A percentile compares a stretch with the other conserved stretches of the same genome.
Evolutionary conservation across 1,284 basidiomycete species (phyloP).

Genomic region (Trichosporon sp.): DNA sequence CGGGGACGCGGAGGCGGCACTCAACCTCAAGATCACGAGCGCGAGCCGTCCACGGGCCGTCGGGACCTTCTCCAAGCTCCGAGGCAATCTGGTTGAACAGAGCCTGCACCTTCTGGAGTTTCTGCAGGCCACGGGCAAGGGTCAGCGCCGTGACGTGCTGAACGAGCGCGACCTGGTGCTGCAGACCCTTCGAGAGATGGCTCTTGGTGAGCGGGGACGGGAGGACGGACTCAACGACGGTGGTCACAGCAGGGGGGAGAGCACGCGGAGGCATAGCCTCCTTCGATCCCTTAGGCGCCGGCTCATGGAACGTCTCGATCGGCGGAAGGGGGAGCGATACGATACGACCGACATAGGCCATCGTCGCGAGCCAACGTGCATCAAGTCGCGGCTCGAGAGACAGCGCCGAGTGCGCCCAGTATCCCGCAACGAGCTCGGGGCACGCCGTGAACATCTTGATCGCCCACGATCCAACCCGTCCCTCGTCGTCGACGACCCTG

Average conservation of each 20-base stretch:
- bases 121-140: constrained; percentile 70
- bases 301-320: constrained; percentile 62
- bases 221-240: constrained; percentile 72
- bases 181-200: constrained; percentile 77
- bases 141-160: constrained; percentile 78
- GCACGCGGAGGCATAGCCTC: constrained; percentile 63
- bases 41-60: constrained; percentile 71
- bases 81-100: constrained; percentile 62
- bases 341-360: constrained; percentile 75
- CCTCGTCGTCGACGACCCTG: constrained; percentile 77
- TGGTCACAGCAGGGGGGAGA: constrained; percentile 69
- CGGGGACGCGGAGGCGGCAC: constrained; percentile 74
- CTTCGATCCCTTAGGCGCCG: constrained; percentile 37
- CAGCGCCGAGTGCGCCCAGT: constrained; percentile 72
- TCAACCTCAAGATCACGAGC: constrained; percentile 71
- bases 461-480: constrained; percentile 77
- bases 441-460: constrained; percentile 75
- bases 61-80: constrained; percentile 61
- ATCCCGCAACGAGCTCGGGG: constrained; percentile 81
- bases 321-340: constrained; percentile 73
- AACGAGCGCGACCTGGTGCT: constrained; percentile 69
- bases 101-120: constrained; percentile 65
- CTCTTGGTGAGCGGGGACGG: constrained; percentile 70
- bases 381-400: constrained; percentile 83
- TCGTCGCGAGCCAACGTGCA: constrained; percentile 85